Evolutionary conservation across 31 red algal species (phyloP), one percentile per base, ranked within the genome.

Genomic region (Porphyra umbilicalis): DNA sequence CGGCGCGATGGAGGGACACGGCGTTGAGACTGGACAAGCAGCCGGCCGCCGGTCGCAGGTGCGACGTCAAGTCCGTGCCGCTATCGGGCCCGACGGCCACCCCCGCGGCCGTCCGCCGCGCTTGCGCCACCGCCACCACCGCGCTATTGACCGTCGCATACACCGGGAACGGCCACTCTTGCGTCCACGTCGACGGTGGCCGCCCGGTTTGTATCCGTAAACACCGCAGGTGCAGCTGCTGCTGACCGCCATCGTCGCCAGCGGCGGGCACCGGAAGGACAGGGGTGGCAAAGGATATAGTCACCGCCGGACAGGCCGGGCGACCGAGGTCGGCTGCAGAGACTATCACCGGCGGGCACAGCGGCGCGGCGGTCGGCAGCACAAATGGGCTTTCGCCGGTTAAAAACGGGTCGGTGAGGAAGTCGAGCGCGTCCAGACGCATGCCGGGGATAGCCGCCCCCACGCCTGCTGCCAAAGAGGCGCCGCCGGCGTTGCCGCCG

Each of bases 91-190:
- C 88, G 14, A 82, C 83, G 40, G 84, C 44, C 34, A 80, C 84
- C 9, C 88, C 88, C 77, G 75, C 81, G 33, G 88, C 84, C 33
- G 83, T 84, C 29, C 88, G 83, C 67, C 85, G 88, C 10, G 83
- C 88, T 57, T 91, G 88, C 10, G 83, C 85, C 31, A 91, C 76
- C 31, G 67, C 20, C 33, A 91, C 76, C 15, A 34, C 79, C 42
- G 79, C 46, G 33, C 88, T 83, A 86, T 91, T 91, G 16, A 91
- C 88, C 3, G 44, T 40, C 34, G 83, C 84, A 25, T 44, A 36
- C 10, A 79, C 82, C n/a, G 88, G 88, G 78, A 91, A 91, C 8
- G 88, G 88, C 88, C 88, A 91, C 75, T 79, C 37, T 68, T 91
- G 88, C 44, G 84, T 80, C 88, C 88, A 91, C n/a, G 36, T 32